phyloP scores from a whole-genome alignment of 2,329 filamentous ascomycete genomes.

The Ceratocystis alfenasii region DNA sequence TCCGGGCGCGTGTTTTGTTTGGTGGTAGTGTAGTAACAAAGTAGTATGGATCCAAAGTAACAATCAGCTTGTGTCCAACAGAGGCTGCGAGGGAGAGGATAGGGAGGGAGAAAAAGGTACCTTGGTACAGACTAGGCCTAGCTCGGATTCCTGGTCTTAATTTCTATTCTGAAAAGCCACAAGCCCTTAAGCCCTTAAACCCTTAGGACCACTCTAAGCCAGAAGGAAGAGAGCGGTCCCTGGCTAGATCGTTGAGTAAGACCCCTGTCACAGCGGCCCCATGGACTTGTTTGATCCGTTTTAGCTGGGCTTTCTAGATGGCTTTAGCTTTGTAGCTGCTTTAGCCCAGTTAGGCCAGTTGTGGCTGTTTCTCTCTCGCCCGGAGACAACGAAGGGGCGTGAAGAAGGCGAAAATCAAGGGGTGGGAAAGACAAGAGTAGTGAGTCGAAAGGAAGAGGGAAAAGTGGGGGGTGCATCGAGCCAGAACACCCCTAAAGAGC shows the following conservation, averaged over 20 bases:
- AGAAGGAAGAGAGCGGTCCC: constrained; percentile 1
- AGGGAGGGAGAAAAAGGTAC: too few species aligned
- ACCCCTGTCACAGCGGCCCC: background rate
- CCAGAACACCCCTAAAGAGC: background rate
- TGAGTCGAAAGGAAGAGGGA: background rate
- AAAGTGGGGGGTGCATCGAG: background rate
- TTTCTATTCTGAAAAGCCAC: too few species aligned
- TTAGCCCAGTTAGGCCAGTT: constrained; percentile 3
- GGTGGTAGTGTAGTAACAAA: background rate
- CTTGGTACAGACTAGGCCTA: too few species aligned
- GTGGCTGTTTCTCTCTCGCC: background rate
- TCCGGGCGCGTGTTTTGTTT: constrained; percentile 4
- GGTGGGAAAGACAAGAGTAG: background rate
- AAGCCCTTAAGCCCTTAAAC: background rate
- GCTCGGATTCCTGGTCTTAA: too few species aligned
- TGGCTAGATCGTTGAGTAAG: background rate
- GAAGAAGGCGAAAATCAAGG: background rate
- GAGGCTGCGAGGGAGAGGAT: too few species aligned
- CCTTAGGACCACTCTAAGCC: background rate
- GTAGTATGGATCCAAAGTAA: background rate
- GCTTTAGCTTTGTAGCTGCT: background rate
- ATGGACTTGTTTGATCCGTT: background rate
- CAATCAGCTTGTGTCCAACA: background rate
- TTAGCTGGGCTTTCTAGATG: background rate
- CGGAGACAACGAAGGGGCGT: background rate